Conservation (phyloP, 768 basidiomycete genomes). For the Daedaleopsis nitida region DNA sequence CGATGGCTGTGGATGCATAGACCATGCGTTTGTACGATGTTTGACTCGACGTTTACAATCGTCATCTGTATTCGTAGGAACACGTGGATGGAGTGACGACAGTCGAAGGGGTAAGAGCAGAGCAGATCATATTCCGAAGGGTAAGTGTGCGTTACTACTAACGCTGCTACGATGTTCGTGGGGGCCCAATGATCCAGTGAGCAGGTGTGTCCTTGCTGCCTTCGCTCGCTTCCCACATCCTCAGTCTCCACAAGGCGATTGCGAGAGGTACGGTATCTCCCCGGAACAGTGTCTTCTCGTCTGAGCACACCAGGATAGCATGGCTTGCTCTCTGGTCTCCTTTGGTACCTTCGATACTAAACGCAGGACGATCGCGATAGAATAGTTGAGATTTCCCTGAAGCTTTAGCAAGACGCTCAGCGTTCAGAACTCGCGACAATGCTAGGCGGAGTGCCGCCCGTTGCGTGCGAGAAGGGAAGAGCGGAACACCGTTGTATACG, state of each 20-base stretch:
- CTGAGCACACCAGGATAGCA: conserved; percentile 67
- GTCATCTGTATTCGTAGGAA: conserved; percentile 14
- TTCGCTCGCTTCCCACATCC: conserved; percentile 68
- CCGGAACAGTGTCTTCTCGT: conserved; percentile 46
- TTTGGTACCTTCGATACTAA: conserved; percentile 11
- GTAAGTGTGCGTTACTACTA: background rate
- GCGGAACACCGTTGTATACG: conserved; percentile 62
- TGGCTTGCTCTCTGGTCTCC: conserved; percentile 57
- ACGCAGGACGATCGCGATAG: background rate
- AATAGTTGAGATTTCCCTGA: background rate
- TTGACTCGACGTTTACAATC: conserved; percentile 16
- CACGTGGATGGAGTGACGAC: background rate
- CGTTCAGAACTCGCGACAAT: conserved; percentile 47
- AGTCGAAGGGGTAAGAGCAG: background rate
- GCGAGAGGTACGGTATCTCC: conserved; percentile 67
- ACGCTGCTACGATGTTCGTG: background rate
- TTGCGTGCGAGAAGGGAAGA: conserved; percentile 65
- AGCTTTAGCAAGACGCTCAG: conserved; percentile 41
- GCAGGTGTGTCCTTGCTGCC: background rate
- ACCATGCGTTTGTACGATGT: conserved; percentile 17
- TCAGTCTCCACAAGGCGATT: conserved; percentile 76
- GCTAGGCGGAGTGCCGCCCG: conserved; percentile 57
- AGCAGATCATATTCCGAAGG: background rate
- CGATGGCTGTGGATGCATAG: conserved; percentile 48
- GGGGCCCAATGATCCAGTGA: conserved; percentile 4